A percentile compares a stretch with the other conserved stretches of the same genome.
Evolutionary conservation across 371 early-diverging fungal species (phyloP).

Genomic region (Thermomucor indicae-seudaticae): DNA sequence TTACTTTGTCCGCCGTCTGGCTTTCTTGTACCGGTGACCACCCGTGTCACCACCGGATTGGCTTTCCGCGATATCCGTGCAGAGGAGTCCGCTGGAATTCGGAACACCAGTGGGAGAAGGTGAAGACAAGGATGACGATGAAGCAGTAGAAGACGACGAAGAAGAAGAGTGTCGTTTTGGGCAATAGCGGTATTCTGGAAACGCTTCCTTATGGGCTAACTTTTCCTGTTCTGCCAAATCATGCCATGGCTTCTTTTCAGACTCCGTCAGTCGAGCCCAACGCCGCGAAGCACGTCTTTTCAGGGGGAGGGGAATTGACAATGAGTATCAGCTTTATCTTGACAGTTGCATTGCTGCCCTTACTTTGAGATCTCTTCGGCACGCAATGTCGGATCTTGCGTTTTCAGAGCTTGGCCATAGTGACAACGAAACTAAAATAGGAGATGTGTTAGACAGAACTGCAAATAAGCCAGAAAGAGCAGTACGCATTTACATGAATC

Average conservation of each 20-base stretch:
- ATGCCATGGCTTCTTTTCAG: slow-evolving; percentile 47
- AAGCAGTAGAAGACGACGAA: slow-evolving; percentile 10
- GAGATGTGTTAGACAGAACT: neutral
- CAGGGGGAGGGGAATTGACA: neutral
- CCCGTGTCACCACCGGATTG: slow-evolving; percentile 12
- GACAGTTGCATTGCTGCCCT: neutral
- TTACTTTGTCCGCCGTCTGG: slow-evolving; percentile 20
- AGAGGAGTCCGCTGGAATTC: neutral
- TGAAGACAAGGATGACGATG: slow-evolving; percentile 14
- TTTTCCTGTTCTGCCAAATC: slow-evolving; percentile 42
- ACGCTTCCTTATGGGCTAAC: slow-evolving; percentile 42
- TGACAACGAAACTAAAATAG: slow-evolving; percentile 30
- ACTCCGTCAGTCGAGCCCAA: slow-evolving; percentile 37
- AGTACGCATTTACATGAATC: slow-evolving; percentile 25
- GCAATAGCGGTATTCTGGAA: slow-evolving; percentile 43
- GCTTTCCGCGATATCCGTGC: slow-evolving; percentile 5
- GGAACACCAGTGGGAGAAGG: slow-evolving; percentile 2
- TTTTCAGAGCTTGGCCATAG: slow-evolving; percentile 33
- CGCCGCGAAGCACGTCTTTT: slow-evolving; percentile 39
- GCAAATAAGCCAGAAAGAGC: neutral
- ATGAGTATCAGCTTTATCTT: neutral
- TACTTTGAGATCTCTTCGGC: slow-evolving; percentile 40
- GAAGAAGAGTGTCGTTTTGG: slow-evolving; percentile 30
- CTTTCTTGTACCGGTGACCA: slow-evolving; percentile 16
- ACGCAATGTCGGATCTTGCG: slow-evolving; percentile 31